Evolutionary conservation across 192 early-diverging fungal genomes (phyloP), one percentile per base, ranked within the genome.

Genomic region (Linnemannia elongata): DNA sequence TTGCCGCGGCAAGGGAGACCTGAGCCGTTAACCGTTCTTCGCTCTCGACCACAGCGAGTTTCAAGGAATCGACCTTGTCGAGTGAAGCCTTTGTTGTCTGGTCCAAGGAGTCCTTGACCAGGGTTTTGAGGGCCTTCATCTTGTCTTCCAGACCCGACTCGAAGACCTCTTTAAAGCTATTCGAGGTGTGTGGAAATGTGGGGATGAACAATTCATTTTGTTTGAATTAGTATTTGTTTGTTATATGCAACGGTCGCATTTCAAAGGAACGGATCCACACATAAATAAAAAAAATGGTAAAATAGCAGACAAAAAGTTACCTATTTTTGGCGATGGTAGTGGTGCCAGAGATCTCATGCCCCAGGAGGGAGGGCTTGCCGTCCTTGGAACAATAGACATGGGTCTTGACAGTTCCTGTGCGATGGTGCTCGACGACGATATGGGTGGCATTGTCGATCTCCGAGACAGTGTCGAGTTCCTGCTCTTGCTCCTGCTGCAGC

Each of bases 331-430:
- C 72, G 13, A 15, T 52, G 13, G 72, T 1, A 33, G 33, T 13
- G 10, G 78, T 60, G 12, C 57, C 66, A 15, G 78, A 69, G 33
- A 71, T 41, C 3, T 55, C 35, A 55, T 85, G 77, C 38, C 66
- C 54, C 30, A 85, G 7, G 33, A 79, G 15, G 0, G 83, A 76
- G 6, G 79, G 83, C 17, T 86, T 52, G 6, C 83, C 78, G 27
- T 86, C 83, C 71, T 76, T 86, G n/a, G 78, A 72, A 6, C 75
- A 47, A 69, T 47, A 86, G 30, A 86, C 83, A 72, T 86, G 83
- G 0, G 83, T 86, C 54, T 71, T 76, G 57, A 86, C 83, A 20
- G 79, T 80, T 24, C 83, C 83, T 8, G 78, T 60, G 30, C 38
- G 74, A 54, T 36, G 41, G 33, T 86, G 83, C 54, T 86, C 83